Conservation (phyloP, 805 yeast genomes). For the Maudiozyma pseudohumilis region DNA sequence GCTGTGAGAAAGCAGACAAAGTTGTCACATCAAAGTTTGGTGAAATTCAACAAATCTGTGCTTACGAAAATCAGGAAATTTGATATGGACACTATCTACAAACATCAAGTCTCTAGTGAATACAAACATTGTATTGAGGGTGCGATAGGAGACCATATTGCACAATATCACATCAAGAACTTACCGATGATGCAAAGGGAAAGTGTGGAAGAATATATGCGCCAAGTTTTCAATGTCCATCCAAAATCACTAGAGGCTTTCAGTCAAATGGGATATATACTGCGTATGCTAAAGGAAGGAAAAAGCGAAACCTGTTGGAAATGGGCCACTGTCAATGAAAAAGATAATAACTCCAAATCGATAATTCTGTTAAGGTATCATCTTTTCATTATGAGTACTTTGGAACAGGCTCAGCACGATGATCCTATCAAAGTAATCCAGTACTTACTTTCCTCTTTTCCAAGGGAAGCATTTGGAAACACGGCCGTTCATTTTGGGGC, state of each 20-base stretch:
- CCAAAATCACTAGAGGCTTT: constrained; percentile 30
- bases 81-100: constrained; percentile 28
- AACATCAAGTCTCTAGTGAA: constrained; percentile 23
- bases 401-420: constrained; percentile 13
- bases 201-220: constrained; percentile 23
- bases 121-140: constrained; percentile 26
- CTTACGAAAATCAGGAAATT: constrained; percentile 26
- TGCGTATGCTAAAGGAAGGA: constrained; percentile 29
- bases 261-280: constrained; percentile 34
- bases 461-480: constrained; percentile 30
- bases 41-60: constrained; percentile 22
- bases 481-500: constrained; percentile 20
- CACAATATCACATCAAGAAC: constrained; percentile 38
- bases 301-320: constrained; percentile 37
- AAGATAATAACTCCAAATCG: not conserved
- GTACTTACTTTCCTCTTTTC: constrained; percentile 29
- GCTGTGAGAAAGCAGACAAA: constrained; percentile 23
- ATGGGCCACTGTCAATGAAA: constrained; percentile 31
- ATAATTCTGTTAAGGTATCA: constrained; percentile 13
- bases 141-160: constrained; percentile 38
- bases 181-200: constrained; percentile 23
- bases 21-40: constrained; percentile 16
- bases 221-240: constrained; percentile 24
- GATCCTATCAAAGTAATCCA: constrained; percentile 28
- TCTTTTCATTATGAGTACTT: constrained; percentile 16